Evolutionary conservation across 192 early-diverging fungal species (phyloP).

Genomic region (Mortierella alpina): DNA sequence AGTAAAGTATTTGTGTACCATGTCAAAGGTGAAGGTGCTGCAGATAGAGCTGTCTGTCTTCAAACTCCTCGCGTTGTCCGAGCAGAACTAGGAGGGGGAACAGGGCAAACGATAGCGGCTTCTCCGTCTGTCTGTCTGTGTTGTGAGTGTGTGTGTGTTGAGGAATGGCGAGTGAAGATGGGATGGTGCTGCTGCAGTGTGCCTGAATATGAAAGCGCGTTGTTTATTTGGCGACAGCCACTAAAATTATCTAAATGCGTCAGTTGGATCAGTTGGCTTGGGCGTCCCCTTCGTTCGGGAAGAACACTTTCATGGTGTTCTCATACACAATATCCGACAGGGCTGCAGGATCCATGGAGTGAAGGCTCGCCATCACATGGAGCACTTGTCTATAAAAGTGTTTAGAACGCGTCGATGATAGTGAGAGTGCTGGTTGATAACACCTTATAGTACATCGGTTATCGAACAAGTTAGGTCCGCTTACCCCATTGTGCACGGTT

Average conservation of each 20-base stretch:
- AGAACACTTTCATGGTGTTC: conserved; percentile 79
- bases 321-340: conserved; percentile 71
- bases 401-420: no score
- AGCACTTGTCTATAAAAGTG: conserved; percentile 68
- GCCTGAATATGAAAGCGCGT: background rate
- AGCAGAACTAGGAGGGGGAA: no score
- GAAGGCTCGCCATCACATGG: conserved; percentile 71
- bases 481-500: conserved; percentile 81
- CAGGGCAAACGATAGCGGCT: no score
- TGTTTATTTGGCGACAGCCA: background rate
- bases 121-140: no score
- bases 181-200: no score
- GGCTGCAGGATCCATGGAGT: conserved; percentile 59
- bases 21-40: no score
- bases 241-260: background rate
- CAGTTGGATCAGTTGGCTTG: background rate
- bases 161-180: no score
- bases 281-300: conserved; percentile 30
- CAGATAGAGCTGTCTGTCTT: no score
- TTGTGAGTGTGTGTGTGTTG: no score
- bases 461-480: background rate
- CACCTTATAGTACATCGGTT: background rate
- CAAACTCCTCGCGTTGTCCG: no score
- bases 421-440: no score
- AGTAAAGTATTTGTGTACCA: no score